Evolutionary conservation across 106 monocot species (phyloP).

Genomic region (Acanthochlamys bracteata): DNA sequence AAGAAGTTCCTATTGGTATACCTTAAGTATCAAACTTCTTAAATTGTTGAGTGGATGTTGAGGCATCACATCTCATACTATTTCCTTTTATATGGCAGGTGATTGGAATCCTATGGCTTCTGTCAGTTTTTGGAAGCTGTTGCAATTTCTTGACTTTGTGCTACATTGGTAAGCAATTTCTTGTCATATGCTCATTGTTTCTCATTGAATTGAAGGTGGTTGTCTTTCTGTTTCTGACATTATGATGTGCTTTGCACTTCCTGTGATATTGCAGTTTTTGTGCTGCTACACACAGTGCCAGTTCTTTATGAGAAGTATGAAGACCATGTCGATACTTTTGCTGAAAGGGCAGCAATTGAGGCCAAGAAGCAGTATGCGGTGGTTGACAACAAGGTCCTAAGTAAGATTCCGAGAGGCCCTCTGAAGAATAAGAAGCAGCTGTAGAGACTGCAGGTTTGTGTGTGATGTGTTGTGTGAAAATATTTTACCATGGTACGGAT

Average conservation of each 20-base stretch:
- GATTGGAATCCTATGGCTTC: slow-evolving; percentile 40
- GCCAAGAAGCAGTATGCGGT: slow-evolving; percentile 50
- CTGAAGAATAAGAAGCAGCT: slow-evolving; percentile 42
- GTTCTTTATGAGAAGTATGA: slow-evolving; percentile 54
- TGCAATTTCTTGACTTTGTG: slow-evolving; percentile 44
- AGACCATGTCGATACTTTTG: slow-evolving; percentile 32
- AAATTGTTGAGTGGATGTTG: not conserved
- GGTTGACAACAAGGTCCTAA: slow-evolving; percentile 24
- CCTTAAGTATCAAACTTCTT: not conserved
- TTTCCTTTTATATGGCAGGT: slow-evolving; percentile 14
- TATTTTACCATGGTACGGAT: too few species aligned
- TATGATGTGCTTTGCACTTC: not conserved
- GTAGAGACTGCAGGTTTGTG: not conserved
- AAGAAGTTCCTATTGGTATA: slow-evolving; percentile 60
- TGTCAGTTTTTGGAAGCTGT: slow-evolving; percentile 33
- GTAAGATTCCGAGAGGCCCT: slow-evolving; percentile 39
- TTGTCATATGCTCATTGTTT: not conserved
- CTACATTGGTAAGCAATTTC: slow-evolving; percentile 26
- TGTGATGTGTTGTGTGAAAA: too few species aligned
- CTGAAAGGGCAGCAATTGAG: slow-evolving; percentile 31
- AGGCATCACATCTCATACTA: not conserved
- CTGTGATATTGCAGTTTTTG: slow-evolving; percentile 16
- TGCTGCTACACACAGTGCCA: slow-evolving; percentile 39
- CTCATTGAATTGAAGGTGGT: not conserved
- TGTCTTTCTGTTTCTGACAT: not conserved